These are phyloP conservation scores for Dipodascus geniculatus DNA, from an alignment of 805 yeast species.

Conservation along the genomic window DNA sequence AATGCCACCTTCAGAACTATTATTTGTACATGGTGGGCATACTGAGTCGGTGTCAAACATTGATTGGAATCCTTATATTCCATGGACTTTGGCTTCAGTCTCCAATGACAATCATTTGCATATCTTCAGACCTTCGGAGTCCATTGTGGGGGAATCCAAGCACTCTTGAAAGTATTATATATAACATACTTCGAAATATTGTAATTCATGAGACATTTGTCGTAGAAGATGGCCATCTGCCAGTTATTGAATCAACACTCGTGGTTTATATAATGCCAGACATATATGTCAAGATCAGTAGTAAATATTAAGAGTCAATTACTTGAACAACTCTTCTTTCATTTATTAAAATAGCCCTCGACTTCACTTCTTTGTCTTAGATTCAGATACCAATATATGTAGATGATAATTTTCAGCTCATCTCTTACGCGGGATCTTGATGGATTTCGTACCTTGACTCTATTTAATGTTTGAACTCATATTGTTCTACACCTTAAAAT, in stretches of 20 bases:
- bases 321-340: too few species aligned
- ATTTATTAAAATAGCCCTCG: too few species aligned
- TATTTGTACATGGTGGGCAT: slow-evolving; percentile 79
- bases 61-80: slow-evolving; percentile 67
- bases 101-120: slow-evolving; percentile 83
- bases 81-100: slow-evolving; percentile 62
- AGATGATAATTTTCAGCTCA: too few species aligned
- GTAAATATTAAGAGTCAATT: too few species aligned
- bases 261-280: too few species aligned
- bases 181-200: not conserved
- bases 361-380: too few species aligned
- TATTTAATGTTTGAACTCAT: not conserved
- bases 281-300: too few species aligned
- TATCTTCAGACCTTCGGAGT: slow-evolving; percentile 58
- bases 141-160: slow-evolving; percentile 22
- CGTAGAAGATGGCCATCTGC: too few species aligned
- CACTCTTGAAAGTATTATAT: not conserved
- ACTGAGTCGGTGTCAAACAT: slow-evolving; percentile 77
- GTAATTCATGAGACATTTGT: not conserved
- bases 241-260: too few species aligned
- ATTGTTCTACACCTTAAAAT: not conserved
- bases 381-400: too few species aligned
- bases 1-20: slow-evolving; percentile 20
- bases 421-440: not conserved
- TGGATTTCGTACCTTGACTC: not conserved